Evolutionary conservation across 1,284 basidiomycete species (phyloP), one percentile per base, ranked within the genome.

Genomic region (Phellopilus nigrolimitatus): DNA sequence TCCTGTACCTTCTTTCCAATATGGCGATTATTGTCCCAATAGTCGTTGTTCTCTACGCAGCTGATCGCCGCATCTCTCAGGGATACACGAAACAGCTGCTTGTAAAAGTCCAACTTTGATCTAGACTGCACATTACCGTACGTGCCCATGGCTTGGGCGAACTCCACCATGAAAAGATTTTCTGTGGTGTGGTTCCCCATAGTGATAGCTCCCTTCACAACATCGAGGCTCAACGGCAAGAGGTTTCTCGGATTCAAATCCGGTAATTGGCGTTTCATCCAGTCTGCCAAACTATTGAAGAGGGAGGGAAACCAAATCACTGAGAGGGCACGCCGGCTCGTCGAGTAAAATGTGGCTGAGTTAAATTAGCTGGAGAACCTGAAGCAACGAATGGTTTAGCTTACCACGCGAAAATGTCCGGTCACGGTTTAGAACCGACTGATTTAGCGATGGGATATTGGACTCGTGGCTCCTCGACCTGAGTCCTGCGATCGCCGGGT

Each of bases 131-230:
- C 78, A 34, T 90, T 76, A 17, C 91, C 84, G 60, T 89, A 89
- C 1, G 82, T 86, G 21, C 93, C 93, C 33, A 81, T 71, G 1
- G 82, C 82, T 21, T 72, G 73, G 49, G 79, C 71, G 59, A 93
- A 93, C 62, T 91, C 88, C 1, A 80, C 79, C 15, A 95, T 82
- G 22, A 95, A 72, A 10, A 95, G 70, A 60, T 75, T 85, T 0
- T 88, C 85, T 0, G 91, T 94, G 0, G 92, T 89, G 19, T 80
- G 70, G 66, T 93, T 95, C 6, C 93, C 93, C 30, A 85, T 77
- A 8, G 88, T 79, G 39, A 97, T 79, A 9, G 84, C 84, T 13
- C 90, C 89, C 47, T 83, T 88, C 15, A 72, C 71, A 12, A 86
- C 73, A 52, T 82, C 76, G 44, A 95, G 72, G 31, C 90, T 88